Evolutionary conservation across 257 asterid species (phyloP).

Genomic region (Thymus quinquecostatus): DNA sequence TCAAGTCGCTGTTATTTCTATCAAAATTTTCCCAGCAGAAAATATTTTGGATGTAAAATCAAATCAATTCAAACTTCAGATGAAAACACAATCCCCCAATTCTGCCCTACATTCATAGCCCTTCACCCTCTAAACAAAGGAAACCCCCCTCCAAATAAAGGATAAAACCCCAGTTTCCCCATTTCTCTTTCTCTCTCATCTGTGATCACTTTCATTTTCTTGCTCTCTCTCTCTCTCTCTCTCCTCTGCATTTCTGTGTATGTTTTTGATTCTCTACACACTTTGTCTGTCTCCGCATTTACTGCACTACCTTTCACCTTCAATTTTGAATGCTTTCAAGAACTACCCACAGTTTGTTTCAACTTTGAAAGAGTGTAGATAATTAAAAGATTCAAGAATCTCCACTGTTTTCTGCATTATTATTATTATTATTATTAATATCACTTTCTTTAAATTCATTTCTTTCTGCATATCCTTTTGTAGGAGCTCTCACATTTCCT

Average conservation of each 20-base stretch:
- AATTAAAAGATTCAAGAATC: slow-evolving; percentile 19
- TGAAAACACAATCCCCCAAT: slow-evolving; percentile 8
- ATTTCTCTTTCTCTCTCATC: slow-evolving; percentile 2
- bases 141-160: not conserved
- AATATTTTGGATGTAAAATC: slow-evolving; percentile 49
- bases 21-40: slow-evolving; percentile 26
- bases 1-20: slow-evolving; percentile 60
- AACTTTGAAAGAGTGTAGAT: not conserved
- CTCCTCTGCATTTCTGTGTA: slow-evolving; percentile 13
- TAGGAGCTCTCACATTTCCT: slow-evolving; percentile 37
- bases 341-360: slow-evolving; percentile 24
- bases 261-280: not conserved
- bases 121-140: slow-evolving; percentile 5
- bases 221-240: not conserved
- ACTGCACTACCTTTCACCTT: slow-evolving; percentile 4
- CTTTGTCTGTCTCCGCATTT: slow-evolving; percentile 31
- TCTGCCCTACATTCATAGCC: not conserved
- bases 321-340: slow-evolving; percentile 1
- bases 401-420: slow-evolving; percentile 11
- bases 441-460: not conserved
- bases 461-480: slow-evolving; percentile 24
- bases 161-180: no score
- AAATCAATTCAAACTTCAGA: slow-evolving; percentile 52
- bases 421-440: not conserved
- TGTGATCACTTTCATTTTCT: slow-evolving; percentile 30